Evolutionary conservation across 139 green algal genomes (phyloP).

Genomic region (Picochlorum sp.): DNA sequence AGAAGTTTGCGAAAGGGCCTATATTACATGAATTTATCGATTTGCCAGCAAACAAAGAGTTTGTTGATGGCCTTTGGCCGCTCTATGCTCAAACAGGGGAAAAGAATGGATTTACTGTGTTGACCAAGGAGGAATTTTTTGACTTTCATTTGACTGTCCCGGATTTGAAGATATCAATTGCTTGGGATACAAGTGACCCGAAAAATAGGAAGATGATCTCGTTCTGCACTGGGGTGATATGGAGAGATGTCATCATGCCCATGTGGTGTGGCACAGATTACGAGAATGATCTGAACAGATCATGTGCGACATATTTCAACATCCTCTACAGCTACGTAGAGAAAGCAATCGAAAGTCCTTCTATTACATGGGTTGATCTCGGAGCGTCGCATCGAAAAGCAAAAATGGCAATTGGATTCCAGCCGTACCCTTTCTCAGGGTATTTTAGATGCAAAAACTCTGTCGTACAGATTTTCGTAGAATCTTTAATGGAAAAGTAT

Average conservation of each 20-base stretch:
- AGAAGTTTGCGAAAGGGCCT: constrained; percentile 20
- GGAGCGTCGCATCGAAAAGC: constrained; percentile 19
- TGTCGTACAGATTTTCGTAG: constrained; percentile 21
- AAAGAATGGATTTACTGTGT: constrained; percentile 32
- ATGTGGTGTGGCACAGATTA: constrained; percentile 41
- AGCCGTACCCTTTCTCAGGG: constrained; percentile 19
- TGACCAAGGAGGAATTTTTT: constrained; percentile 26
- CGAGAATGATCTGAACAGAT: constrained; percentile 21
- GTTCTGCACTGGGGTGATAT: constrained; percentile 30
- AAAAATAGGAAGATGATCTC: constrained; percentile 14
- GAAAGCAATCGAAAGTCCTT: constrained; percentile 24
- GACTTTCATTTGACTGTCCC: constrained; percentile 27
- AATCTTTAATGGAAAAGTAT: constrained; percentile 13
- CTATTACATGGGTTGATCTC: constrained; percentile 32
- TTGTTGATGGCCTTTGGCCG: constrained; percentile 24
- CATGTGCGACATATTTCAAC: constrained; percentile 32
- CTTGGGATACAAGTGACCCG: constrained; percentile 13
- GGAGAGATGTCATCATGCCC: constrained; percentile 28
- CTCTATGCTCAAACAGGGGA: constrained; percentile 28
- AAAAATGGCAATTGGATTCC: constrained; percentile 30
- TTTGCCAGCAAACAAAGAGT: constrained; percentile 10
- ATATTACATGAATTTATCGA: constrained; percentile 3
- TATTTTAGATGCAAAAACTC: constrained; percentile 36
- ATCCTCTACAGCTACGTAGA: constrained; percentile 26
- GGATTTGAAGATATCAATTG: constrained; percentile 8